Base-by-base conservation (phyloP, 73 alveolate species). In the Tetrahymena thermophila region DNA sequence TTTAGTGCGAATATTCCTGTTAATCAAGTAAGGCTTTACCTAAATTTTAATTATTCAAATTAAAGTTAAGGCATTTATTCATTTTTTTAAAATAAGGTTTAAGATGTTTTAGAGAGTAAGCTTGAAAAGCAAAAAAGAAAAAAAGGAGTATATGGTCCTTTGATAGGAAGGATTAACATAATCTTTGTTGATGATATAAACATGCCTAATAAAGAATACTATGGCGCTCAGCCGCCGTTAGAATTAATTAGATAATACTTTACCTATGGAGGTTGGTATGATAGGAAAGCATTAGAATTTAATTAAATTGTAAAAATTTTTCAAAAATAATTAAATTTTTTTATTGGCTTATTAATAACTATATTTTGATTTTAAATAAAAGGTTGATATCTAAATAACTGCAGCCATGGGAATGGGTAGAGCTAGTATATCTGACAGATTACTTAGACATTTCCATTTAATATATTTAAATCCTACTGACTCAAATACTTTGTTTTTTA, bases 141-240 rank as follows among this genome's bases (percentile, higher is more conserved):
- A 96, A 98, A 99, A 96, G 99, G 99, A 0, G 98, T 99, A 31
- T 98, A 98, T 84, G 99, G 99, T 58, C 99, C 99, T 85, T 98
- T 99, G 16, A 98, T 99, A 10, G 99, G 99, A 85, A 97, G 98
- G 85, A 98, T 98, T 19, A 98, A 98, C 95, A 99, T 99, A 44
- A 98, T 99, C 37, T 99, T 98, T 95, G 97, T 99, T 94, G 99
- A 99, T 97, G 99, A 99, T 96, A 96, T 99, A 55, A 98, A 98
- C 96, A 98, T 99, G 99, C 99, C 99, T 19, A 97, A 96, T 94
- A 98, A 99, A 96, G 99, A 98, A 96, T 99, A 98, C 43, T 99
- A 98, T 93, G 99, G 99, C 16, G 99, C 99, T 16, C 98, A 99
- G 94, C 99, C 99, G 44, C 99, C 99, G 4, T 96, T 99, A 85